Evolutionary conservation across 2,329 filamentous ascomycete genomes (phyloP).

Genomic region (Colletotrichum incanum): DNA sequence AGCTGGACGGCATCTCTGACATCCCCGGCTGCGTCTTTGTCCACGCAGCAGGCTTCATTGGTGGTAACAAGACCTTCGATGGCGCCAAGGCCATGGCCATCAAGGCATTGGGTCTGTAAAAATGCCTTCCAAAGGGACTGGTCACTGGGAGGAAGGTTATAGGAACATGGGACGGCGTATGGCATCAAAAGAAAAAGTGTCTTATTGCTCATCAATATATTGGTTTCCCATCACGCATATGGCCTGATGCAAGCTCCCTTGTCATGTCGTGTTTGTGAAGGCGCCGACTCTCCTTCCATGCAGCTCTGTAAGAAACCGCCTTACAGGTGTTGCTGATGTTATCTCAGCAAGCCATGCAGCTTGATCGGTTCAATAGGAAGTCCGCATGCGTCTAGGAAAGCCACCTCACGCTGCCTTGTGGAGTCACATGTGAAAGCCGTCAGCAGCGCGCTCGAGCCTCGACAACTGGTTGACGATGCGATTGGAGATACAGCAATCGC

Average conservation of each 20-base stretch:
- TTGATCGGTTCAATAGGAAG: background rate
- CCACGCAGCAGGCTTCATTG: slow-evolving; percentile 95
- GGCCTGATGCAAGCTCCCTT: background rate
- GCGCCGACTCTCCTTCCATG: background rate
- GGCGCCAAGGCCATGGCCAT: slow-evolving; percentile 89
- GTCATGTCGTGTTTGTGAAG: background rate
- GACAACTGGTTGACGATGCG: background rate
- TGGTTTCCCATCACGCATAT: background rate
- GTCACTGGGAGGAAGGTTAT: slow-evolving; percentile 10
- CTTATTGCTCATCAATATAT: slow-evolving; percentile 39
- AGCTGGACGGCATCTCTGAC: slow-evolving; percentile 81
- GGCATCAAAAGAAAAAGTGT: slow-evolving; percentile 35
- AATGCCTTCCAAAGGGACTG: background rate
- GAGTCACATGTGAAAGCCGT: background rate
- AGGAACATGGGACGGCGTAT: slow-evolving; percentile 34
- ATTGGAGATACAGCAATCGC: background rate
- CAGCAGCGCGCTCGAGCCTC: background rate
- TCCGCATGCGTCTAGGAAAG: slow-evolving; percentile 4
- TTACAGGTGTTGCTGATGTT: background rate
- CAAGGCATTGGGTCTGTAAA: slow-evolving; percentile 72
- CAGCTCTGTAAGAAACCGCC: background rate
- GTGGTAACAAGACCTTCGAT: slow-evolving; percentile 92
- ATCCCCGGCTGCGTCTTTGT: slow-evolving; percentile 89
- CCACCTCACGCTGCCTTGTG: background rate
- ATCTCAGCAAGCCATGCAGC: background rate